phyloP scores from a whole-genome alignment of 2,329 filamentous ascomycete genomes.

The Pseudohalonectria lignicola region DNA sequence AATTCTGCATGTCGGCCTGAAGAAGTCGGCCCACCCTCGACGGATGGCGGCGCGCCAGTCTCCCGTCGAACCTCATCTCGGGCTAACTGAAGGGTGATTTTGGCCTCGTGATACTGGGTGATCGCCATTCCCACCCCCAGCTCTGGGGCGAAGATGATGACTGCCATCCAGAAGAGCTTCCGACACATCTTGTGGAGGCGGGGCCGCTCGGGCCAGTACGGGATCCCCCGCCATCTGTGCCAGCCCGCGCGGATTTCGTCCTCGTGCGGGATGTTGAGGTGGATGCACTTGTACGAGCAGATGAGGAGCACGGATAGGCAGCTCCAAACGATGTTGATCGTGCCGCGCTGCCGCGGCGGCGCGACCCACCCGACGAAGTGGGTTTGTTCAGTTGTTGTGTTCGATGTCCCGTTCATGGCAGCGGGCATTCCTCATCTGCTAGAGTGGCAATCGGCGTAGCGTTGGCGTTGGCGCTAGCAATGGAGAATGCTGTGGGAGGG shows the following conservation, averaged over 20 bases:
- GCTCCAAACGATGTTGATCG: conserved; percentile 11
- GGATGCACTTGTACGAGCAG: conserved; percentile 10
- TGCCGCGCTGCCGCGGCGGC: conserved; percentile 4
- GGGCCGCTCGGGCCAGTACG: background rate
- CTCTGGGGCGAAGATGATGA: background rate
- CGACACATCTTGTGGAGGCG: background rate
- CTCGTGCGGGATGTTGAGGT: conserved; percentile 19
- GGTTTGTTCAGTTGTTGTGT: background rate
- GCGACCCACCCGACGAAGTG: background rate
- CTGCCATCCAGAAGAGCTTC: background rate
- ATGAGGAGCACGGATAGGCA: conserved; percentile 9
- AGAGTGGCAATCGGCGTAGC: background rate
- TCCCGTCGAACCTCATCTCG: background rate
- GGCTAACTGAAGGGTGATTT: background rate
- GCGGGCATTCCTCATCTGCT: no score
- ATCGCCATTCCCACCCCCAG: background rate
- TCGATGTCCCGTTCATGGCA: no score
- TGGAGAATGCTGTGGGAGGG: background rate
- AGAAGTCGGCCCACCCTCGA: background rate
- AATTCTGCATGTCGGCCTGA: background rate
- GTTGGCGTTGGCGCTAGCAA: background rate
- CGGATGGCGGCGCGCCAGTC: background rate
- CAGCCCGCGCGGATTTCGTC: conserved; percentile 30
- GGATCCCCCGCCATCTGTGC: background rate
- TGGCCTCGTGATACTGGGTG: background rate